Evolutionary conservation across 805 yeast species (phyloP), one percentile per base, ranked within the genome.

Genomic region (Starmerella cellae): DNA sequence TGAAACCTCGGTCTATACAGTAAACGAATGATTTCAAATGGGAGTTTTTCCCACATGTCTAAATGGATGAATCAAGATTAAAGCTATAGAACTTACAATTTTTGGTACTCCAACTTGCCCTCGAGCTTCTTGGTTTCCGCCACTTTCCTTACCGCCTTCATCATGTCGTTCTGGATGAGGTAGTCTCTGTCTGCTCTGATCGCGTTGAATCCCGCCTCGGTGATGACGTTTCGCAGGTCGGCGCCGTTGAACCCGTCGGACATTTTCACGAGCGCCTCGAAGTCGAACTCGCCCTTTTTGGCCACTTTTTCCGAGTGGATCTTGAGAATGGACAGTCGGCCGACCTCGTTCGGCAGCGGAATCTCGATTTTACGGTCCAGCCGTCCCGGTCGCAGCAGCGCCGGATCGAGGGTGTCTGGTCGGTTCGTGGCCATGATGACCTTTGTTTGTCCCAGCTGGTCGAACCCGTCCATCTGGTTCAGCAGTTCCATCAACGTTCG

Each of bases 181-280:
- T 83, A 84, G 61, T 88, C 96, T 57, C 98, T 77, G 60, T 91
- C 98, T 58, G 91, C 96, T 66, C 98, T 76, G 55, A 91, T 91
- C 41, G 98, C 97, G 55, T 87, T 84, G 66, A 91, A 91, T 2
- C 98, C 98, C 22, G 96, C 95, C 67, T 88, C 98, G n/a, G 98
- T 88, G 27, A 87, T 73, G 46, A 91, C 95, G 60, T 88, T 88
- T 63, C 98, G 77, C 55, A 88, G 79, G 71, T 88, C 98, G 5
- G 97, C 97, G 68, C 98, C 98, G 64, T 88, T 88, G 66, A 91
- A 91, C 2, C 97, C 97, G 65, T 88, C 98, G 62, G 94, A 81
- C 97, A 91, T 91, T 67, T 91, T 91, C 31, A 88, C 97, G 28
- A 84, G 81, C 14, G 95, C 94, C 66, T 91, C 97, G 56, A 83